These are phyloP conservation scores for Globisporangium camurandrum DNA, from an alignment of 352 stramenopile species.

Conservation along the genomic window DNA sequence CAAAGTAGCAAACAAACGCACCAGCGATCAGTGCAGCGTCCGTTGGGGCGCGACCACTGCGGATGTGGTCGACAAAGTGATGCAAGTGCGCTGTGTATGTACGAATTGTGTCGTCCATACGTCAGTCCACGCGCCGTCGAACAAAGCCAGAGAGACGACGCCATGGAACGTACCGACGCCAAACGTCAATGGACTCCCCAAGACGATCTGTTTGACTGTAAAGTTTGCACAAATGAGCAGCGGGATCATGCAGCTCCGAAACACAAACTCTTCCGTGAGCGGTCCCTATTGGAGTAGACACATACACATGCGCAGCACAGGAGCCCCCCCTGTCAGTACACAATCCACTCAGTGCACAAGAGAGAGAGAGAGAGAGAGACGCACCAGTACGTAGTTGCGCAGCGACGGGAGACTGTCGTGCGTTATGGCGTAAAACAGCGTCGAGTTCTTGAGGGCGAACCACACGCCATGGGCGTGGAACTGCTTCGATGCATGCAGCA, in stretches of 20 bases:
- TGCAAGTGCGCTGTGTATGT: slow-evolving; percentile 64
- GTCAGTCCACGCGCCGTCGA: too few species aligned
- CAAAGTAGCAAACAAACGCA: slow-evolving; percentile 17
- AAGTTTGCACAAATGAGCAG: slow-evolving; percentile 81
- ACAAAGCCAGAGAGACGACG: slow-evolving; percentile 3
- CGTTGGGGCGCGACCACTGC: slow-evolving; percentile 54
- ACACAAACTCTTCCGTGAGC: slow-evolving; percentile 94
- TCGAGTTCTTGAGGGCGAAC: slow-evolving; percentile 79
- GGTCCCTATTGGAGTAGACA: slow-evolving; percentile 85
- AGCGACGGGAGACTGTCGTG: slow-evolving; percentile 68
- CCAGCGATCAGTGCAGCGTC: slow-evolving; percentile 73
- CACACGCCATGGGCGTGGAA: slow-evolving; percentile 65
- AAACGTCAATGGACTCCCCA: slow-evolving; percentile 91
- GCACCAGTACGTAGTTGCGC: slow-evolving; percentile 77
- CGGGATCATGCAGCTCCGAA: slow-evolving; percentile 91
- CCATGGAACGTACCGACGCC: slow-evolving; percentile 71
- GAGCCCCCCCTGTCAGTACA: slow-evolving; percentile 4
- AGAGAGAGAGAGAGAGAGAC: too few species aligned
- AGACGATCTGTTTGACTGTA: slow-evolving; percentile 73
- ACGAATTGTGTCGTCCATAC: too few species aligned
- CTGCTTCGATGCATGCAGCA: slow-evolving; percentile 71
- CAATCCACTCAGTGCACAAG: too few species aligned
- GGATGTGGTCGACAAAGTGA: slow-evolving; percentile 81
- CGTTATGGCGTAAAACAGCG: slow-evolving; percentile 69
- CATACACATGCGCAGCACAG: too few species aligned